Base-by-base conservation (phyloP, 768 basidiomycete genomes). In the Austroboletus eburneus region DNA sequence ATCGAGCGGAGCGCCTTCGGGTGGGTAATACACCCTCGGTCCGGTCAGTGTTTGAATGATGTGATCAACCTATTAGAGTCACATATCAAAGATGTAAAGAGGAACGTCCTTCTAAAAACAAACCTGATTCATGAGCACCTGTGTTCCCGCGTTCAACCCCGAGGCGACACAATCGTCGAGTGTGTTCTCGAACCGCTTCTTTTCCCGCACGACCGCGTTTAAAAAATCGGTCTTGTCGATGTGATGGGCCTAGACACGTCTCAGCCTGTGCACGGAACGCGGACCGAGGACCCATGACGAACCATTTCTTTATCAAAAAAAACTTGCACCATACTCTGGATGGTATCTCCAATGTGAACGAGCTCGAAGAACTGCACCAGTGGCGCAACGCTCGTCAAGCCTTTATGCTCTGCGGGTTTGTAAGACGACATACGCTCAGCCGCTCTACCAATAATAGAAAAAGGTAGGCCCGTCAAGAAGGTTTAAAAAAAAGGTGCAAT, bases 281-380 rank as follows among this genome's bases (percentile, higher is more conserved):
- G 8, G 32, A 33, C 5, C 16, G 4, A 33, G 32, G 5, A 14
- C 5, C 8, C 9, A 33, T 33, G 32, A 48, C 83, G 21, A 50
- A 88, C 91, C 68, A 98, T 70, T 57, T 96, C 95, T 59, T 94
- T 94, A 61, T 98, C 96, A 60, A 95, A 99, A 65, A 94, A 99
- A 2, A 97, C 96, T 56, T 99, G 93, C 6, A 96, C 82, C 83
- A 98, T 97, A 16, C 85, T 91, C 67, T 95, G 91, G 36, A 98
- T 97, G 14, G 91, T 99, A 61, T 99, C 95, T 1, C 93, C 96
- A 14, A 98, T 74, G 69, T 98, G 96, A 1, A 95, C 95, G 20
- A 98, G 74, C 71, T 98, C 95, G 54, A 99, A 97, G 69, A 98
- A 98, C 63, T 98, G 94, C 33, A 97, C 70, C 3, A 99, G 69